phyloP scores from a whole-genome alignment of 352 stramenopile species.

The Phytophthora fragariae region DNA sequence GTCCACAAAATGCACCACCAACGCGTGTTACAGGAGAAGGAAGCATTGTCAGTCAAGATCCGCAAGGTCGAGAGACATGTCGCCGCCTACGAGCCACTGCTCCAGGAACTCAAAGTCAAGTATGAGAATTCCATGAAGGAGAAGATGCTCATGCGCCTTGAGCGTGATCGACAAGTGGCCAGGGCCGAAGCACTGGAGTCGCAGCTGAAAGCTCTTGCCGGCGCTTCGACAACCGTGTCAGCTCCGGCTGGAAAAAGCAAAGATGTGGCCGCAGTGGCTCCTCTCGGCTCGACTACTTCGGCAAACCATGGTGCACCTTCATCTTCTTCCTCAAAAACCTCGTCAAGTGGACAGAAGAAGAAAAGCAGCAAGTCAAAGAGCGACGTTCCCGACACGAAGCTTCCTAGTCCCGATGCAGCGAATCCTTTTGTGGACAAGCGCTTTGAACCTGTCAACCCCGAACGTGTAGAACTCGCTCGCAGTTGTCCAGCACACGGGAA shows the following conservation, averaged over 20 bases:
- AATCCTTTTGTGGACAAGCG: conserved; percentile 83
- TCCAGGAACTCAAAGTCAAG: conserved; percentile 94
- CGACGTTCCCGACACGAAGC: conserved; percentile 58
- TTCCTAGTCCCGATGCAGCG: conserved; percentile 62
- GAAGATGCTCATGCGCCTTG: conserved; percentile 97
- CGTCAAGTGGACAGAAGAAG: conserved; percentile 45
- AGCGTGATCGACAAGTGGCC: conserved; percentile 92
- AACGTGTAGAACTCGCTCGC: conserved; percentile 85
- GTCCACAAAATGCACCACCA: conserved; percentile 97
- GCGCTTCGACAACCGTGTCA: conserved; percentile 14
- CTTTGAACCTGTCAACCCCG: conserved; percentile 70
- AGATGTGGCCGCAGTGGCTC: conserved; percentile 34
- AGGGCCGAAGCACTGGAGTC: conserved; percentile 90
- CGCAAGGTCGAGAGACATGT: conserved; percentile 93
- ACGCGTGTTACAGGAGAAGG: conserved; percentile 95
- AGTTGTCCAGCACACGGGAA: conserved; percentile 93
- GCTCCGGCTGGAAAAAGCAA: conserved; percentile 34
- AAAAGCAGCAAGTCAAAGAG: conserved; percentile 47
- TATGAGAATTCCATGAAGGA: conserved; percentile 97
- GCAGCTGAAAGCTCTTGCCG: conserved; percentile 71
- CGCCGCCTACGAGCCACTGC: conserved; percentile 91
- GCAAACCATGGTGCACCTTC: conserved; percentile 17
- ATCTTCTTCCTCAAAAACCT: conserved; percentile 23
- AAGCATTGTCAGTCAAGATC: conserved; percentile 92
- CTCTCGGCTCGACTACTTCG: conserved; percentile 24